phyloP scores from a whole-genome alignment of 805 yeast species.

The Suhomyces xylopsoci region DNA sequence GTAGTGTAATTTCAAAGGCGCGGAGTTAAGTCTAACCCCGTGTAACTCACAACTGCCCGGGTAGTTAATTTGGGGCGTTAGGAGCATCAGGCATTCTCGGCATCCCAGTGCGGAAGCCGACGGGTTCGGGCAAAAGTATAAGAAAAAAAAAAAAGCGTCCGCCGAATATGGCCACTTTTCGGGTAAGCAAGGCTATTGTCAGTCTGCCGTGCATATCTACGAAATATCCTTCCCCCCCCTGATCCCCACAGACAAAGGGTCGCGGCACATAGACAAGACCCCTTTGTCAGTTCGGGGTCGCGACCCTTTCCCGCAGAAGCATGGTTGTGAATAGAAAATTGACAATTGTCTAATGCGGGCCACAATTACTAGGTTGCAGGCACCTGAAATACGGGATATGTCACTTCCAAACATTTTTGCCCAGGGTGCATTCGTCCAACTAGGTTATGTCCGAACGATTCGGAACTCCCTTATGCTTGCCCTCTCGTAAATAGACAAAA shows the following conservation, averaged over 20 bases:
- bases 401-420: background rate
- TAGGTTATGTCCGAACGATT: background rate
- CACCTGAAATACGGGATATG: background rate
- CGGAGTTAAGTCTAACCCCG: background rate
- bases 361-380: background rate
- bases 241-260: background rate
- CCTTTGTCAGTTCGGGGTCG: no score
- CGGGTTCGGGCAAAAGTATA: background rate
- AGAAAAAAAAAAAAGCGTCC: background rate
- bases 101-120: background rate
- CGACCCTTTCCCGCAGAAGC: background rate
- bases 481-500: background rate
- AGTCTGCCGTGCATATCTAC: background rate
- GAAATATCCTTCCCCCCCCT: background rate
- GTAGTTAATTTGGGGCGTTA: background rate
- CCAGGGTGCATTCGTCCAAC: background rate
- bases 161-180: background rate
- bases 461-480: background rate
- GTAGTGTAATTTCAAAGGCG: background rate
- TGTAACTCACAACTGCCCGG: background rate
- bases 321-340: background rate
- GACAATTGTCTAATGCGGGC: background rate
- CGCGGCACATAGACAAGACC: background rate
- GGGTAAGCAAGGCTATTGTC: background rate
- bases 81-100: background rate